Percentiles rank a stretch among this genome's conserved stretches.
Conservation (phyloP, 805 yeast species). For the Myxozyma lipomycoides region DNA sequence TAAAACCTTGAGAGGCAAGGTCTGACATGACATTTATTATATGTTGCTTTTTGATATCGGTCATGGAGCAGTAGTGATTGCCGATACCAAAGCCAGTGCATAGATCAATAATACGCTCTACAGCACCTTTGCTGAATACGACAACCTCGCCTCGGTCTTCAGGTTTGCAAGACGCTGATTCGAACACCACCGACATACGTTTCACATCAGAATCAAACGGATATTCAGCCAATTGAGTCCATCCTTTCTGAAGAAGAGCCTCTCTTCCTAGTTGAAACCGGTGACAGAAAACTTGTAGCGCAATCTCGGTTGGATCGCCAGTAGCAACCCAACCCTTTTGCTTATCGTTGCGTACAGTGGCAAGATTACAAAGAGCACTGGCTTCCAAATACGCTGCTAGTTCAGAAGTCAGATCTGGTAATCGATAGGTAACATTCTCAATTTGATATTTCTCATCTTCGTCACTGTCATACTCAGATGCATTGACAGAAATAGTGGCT, state of each 20-base stretch:
- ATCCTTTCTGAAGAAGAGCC: conserved; percentile 39
- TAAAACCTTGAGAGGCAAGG: conserved; percentile 60
- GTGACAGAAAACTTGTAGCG: conserved; percentile 72
- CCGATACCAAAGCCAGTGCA: conserved; percentile 44
- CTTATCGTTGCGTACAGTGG: conserved; percentile 53
- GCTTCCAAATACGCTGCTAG: conserved; percentile 50
- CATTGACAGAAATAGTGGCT: background rate
- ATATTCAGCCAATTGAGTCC: conserved; percentile 55
- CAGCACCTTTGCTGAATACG: conserved; percentile 69
- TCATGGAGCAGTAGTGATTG: conserved; percentile 33
- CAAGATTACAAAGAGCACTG: conserved; percentile 78
- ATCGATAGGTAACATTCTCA: background rate
- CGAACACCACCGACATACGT: conserved; percentile 65
- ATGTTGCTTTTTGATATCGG: conserved; percentile 40
- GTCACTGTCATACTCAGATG: too few species aligned
- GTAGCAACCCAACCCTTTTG: conserved; percentile 66
- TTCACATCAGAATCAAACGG: conserved; percentile 74
- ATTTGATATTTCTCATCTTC: background rate
- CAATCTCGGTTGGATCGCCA: conserved; percentile 88
- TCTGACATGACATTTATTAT: conserved; percentile 57
- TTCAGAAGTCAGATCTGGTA: conserved; percentile 1
- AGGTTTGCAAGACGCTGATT: conserved; percentile 30
- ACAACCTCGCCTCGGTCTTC: conserved; percentile 14
- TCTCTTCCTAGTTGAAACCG: conserved; percentile 51
- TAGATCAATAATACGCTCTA: conserved; percentile 58